A percentile compares a stretch with the other conserved stretches of the same genome.
These are phyloP conservation scores for Osmanthus fragrans DNA, from an alignment of 257 asterid genomes.

Conservation along the genomic window DNA sequence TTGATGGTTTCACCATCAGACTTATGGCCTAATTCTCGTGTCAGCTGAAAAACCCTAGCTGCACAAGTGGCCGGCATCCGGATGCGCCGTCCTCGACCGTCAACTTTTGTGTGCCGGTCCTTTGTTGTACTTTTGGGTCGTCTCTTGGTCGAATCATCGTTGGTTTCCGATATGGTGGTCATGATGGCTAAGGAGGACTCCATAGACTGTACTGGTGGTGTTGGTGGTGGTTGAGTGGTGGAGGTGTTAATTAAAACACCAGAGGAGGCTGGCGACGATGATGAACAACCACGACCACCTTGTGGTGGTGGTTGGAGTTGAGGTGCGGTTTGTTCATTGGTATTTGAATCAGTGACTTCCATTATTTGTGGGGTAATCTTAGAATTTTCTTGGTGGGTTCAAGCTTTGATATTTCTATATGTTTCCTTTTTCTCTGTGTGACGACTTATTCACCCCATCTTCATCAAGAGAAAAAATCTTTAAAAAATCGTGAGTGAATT, in stretches of 20 bases:
- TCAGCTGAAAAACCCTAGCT: conserved; percentile 75
- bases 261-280: conserved; percentile 26
- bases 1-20: conserved; percentile 79
- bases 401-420: not conserved
- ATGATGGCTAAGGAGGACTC: conserved; percentile 61
- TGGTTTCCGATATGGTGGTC: conserved; percentile 50
- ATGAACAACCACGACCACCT: conserved; percentile 7
- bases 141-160: conserved; percentile 4
- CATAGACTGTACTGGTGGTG: conserved; percentile 29
- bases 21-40: conserved; percentile 67
- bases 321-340: conserved; percentile 21
- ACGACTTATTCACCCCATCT: conserved; percentile 31
- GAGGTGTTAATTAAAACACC: not conserved
- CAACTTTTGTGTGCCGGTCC: conserved; percentile 84
- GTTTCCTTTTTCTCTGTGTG: conserved; percentile 20
- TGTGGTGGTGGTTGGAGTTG: conserved; percentile 25
- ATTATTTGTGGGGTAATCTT: conserved; percentile 29
- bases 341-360: conserved; percentile 61
- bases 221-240: conserved; percentile 13
- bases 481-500: conserved; percentile 7
- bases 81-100: conserved; percentile 81
- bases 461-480: conserved; percentile 4
- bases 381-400: conserved; percentile 28
- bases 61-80: conserved; percentile 89
- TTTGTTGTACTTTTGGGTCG: conserved; percentile 54